Conservation (phyloP, 2,329 filamentous ascomycete species). For the Clonostachys rosea region DNA sequence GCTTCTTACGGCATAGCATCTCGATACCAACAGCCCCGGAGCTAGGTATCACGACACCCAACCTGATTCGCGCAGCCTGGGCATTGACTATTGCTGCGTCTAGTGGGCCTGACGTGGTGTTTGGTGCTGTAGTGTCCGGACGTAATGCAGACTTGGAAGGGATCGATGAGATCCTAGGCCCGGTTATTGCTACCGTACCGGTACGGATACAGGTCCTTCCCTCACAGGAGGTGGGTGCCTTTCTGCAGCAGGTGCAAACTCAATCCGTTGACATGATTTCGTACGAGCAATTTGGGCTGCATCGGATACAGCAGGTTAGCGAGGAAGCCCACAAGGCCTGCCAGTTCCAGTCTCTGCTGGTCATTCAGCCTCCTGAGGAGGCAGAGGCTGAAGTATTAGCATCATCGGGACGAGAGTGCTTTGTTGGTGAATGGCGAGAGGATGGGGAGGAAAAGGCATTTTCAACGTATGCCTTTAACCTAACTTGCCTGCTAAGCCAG, state of each 20-base stretch:
- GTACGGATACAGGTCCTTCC: conserved; percentile 17
- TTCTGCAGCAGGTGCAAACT: conserved; percentile 25
- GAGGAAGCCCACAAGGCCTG: conserved; percentile 2
- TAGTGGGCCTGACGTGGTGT: conserved; percentile 21
- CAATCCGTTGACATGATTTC: conserved; percentile 6
- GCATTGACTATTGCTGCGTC: conserved; percentile 24
- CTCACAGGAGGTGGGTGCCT: conserved; percentile 21
- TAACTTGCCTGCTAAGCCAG: neutral
- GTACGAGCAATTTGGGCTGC: conserved; percentile 8
- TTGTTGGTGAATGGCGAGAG: conserved; percentile 90
- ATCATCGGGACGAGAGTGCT: conserved; percentile 51
- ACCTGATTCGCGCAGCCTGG: conserved; percentile 13
- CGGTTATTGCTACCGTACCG: conserved; percentile 17
- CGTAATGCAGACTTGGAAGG: conserved; percentile 11
- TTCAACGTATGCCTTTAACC: neutral
- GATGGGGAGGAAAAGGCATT: conserved; percentile 49
- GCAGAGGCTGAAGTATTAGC: neutral
- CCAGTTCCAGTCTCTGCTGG: conserved; percentile 7
- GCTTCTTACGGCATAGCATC: no score
- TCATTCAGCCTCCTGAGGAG: conserved; percentile 6
- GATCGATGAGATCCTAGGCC: conserved; percentile 14
- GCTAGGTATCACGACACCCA: conserved; percentile 7
- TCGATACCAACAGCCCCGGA: no score
- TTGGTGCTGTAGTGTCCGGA: conserved; percentile 15
- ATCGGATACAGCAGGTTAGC: conserved; percentile 4